A percentile compares a stretch with the other conserved stretches of the same genome.
Evolutionary conservation across 2,329 filamentous ascomycete genomes (phyloP).

Genomic region (Aspergillus aculeatinus): DNA sequence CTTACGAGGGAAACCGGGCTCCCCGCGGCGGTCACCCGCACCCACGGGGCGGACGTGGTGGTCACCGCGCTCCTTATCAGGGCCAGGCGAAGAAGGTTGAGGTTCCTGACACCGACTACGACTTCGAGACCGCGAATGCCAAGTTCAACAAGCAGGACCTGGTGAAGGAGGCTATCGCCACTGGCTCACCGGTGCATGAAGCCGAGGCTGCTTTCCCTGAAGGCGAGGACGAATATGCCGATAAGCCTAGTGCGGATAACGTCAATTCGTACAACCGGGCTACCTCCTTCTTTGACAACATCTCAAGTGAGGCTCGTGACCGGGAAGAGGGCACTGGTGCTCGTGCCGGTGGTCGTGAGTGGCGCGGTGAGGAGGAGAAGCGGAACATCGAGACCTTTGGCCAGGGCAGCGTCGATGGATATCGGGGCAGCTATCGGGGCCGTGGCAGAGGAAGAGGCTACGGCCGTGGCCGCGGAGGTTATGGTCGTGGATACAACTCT

Average conservation of each 20-base stretch:
- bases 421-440: slow-evolving; percentile 75
- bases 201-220: slow-evolving; percentile 51
- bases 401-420: slow-evolving; percentile 90
- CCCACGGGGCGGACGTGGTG: slow-evolving; percentile 49
- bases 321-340: slow-evolving; percentile 68
- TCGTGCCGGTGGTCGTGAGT: slow-evolving; percentile 76
- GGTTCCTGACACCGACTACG: slow-evolving; percentile 86
- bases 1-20: slow-evolving; percentile 39
- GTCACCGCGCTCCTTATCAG: slow-evolving; percentile 44
- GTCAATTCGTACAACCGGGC: slow-evolving; percentile 76
- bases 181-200: slow-evolving; percentile 64
- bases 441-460: slow-evolving; percentile 51
- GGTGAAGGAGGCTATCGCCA: slow-evolving; percentile 82
- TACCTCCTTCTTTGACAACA: slow-evolving; percentile 95
- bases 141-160: slow-evolving; percentile 88
- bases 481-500: slow-evolving; percentile 43
- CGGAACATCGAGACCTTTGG: slow-evolving; percentile 98
- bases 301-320: slow-evolving; percentile 90
- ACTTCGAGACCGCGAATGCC: slow-evolving; percentile 82
- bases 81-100: slow-evolving; percentile 68
- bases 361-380: slow-evolving; percentile 87
- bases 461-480: slow-evolving; percentile 52
- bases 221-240: slow-evolving; percentile 38
- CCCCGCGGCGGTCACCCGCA: slow-evolving; percentile 39
- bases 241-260: slow-evolving; percentile 29